Evolutionary conservation across 768 basidiomycete species (phyloP), one percentile per base, ranked within the genome.

Genomic region (Amanita inopinata): DNA sequence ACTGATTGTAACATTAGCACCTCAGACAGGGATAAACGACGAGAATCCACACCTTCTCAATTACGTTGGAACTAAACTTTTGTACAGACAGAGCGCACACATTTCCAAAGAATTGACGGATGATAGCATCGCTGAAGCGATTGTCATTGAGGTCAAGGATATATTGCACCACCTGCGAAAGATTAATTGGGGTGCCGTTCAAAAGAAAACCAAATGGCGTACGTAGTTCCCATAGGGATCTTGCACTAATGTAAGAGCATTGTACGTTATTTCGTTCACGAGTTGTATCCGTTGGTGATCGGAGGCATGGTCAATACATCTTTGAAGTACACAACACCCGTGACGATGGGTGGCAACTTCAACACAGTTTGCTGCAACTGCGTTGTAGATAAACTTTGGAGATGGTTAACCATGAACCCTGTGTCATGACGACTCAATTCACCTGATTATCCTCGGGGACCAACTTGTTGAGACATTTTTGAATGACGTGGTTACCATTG

Each of bases 361-460:
- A 40, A 99, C 91, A 55, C 96, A 96, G 64, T 98, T 97, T 24
- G 90, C 88, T 19, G 96, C 96, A 25, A 99, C 94, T 45, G 96
- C 94, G 54, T 98, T 98, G 66, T 98, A 99, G 55, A 99, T 99
- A 67, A 98, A 98, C 84, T 92, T n/a, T n/a, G n/a, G n/a, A n/a
- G n/a, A n/a, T n/a, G n/a, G n/a, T n/a, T n/a, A n/a, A n/a, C n/a
- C n/a, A n/a, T n/a, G n/a, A n/a, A n/a, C n/a, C n/a, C n/a, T n/a
- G n/a, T n/a, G n/a, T n/a, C n/a, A n/a, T n/a, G n/a, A n/a, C n/a
- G n/a, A n/a, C n/a, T n/a, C n/a, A n/a, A n/a, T 39, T 3, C 11
- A 83, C 90, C 75, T 98, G 94, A 62, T 99, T 99, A 64, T 99
- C 96, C 58, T 99, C 96, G 1, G 96, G 90, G 33, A 88, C 87